Conservation (phyloP, 2,329 filamentous ascomycete species). For the Leptographium radiaticola region DNA sequence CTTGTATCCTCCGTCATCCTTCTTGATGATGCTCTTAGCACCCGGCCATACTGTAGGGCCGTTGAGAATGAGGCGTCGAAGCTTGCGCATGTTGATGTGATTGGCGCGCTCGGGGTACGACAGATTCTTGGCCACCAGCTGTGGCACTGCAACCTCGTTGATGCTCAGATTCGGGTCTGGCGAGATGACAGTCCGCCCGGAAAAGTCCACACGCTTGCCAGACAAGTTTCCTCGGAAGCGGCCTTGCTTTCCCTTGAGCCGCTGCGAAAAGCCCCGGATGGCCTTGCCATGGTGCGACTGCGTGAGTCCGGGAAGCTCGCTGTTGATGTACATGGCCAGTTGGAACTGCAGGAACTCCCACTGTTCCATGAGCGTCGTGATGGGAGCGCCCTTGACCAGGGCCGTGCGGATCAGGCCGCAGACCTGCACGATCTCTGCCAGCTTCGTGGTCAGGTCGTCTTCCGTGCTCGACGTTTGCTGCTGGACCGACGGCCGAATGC, state of each 20-base stretch:
- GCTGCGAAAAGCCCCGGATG: conserved; percentile 87
- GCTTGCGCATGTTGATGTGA: conserved; percentile 71
- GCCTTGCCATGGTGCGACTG: conserved; percentile 78
- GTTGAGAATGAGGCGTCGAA: conserved; percentile 60
- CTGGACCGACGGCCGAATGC: conserved; percentile 83
- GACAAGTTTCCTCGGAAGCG: conserved; percentile 94
- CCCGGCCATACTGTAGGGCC: conserved; percentile 75
- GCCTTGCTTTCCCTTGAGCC: conserved; percentile 92
- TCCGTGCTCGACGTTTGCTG: conserved; percentile 91
- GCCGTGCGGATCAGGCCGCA: conserved; percentile 78
- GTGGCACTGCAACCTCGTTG: conserved; percentile 84
- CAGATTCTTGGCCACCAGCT: conserved; percentile 87
- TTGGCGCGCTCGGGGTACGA: conserved; percentile 89
- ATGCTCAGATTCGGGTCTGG: conserved; percentile 91
- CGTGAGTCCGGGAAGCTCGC: conserved; percentile 83
- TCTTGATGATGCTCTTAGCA: conserved; percentile 36
- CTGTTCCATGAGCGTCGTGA: conserved; percentile 90
- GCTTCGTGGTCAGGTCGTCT: conserved; percentile 90
- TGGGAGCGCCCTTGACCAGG: conserved; percentile 66
- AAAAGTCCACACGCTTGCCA: conserved; percentile 97
- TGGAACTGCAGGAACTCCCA: conserved; percentile 96
- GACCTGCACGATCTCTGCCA: conserved; percentile 92
- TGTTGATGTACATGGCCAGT: conserved; percentile 96
- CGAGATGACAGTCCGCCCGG: conserved; percentile 91
- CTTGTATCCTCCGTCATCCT: conserved; percentile 56